Base-by-base conservation (phyloP, 768 basidiomycete species). In the Psilocybe tampanensis region DNA sequence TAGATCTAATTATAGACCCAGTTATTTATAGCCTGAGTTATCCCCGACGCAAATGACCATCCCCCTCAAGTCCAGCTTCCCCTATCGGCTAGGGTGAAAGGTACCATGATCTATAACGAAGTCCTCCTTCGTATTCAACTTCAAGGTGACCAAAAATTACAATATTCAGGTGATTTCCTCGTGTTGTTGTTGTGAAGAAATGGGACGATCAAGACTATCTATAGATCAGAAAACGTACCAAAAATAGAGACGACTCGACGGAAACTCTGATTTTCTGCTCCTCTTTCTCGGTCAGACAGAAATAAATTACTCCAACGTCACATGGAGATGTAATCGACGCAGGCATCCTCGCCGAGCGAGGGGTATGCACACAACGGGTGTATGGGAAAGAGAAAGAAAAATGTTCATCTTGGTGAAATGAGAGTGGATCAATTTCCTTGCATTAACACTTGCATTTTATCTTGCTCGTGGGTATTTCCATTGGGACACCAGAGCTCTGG, bases 1-100 rank as follows among this genome's bases (percentile, higher is more conserved):
- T 48, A 39, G 19, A 23, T 44, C 52, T 43, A 53, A 53, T 44
- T 32, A 53, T 53, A 53, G 41, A 12, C 7, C 12, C 9, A 29
- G 29, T 9, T 9, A 29, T 9, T 29, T 29, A 29, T 5, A 29
- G 29, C 9, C 9, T 29, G 29, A 29, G 29, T 29, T 29, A 29
- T 29, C 29, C 9, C 29, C 29, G 29, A 29, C 29, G 9, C 4
- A 29, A n/a, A n/a, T n/a, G n/a, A n/a, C n/a, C n/a, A n/a, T n/a
- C n/a, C n/a, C n/a, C n/a, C n/a, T n/a, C n/a, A n/a, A n/a, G n/a
- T n/a, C n/a, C n/a, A n/a, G n/a, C n/a, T n/a, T n/a, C n/a, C n/a
- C 36, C n/a, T 15, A 39, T 39, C 36, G 15, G 36, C 36, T 39
- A 13, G 3, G 4, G 36, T 13, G 12, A 13, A n/a, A 39, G 12